phyloP scores from a whole-genome alignment of 495 filamentous ascomycete species.

The Aspergillus kassunensis region DNA sequence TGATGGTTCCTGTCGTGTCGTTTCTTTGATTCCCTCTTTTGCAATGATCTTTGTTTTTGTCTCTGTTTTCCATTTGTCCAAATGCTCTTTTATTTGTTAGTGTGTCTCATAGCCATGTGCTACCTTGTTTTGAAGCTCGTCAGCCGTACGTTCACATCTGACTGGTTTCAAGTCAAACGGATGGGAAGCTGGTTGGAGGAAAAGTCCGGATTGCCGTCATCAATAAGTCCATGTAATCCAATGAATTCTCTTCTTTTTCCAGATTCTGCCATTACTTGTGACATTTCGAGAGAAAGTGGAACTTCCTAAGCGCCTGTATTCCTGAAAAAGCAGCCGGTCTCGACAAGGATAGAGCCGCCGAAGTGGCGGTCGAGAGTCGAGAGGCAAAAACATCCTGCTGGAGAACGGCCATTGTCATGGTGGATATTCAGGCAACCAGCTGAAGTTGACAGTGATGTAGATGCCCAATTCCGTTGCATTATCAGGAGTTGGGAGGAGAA shows the following conservation, averaged over 20 bases:
- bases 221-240: constrained; percentile 17
- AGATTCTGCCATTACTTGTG: constrained; percentile 12
- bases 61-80: constrained; percentile 10
- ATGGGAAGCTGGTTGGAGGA: constrained; percentile 23
- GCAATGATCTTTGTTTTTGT: constrained; percentile 12
- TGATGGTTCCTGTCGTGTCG: constrained; percentile 11
- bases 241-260: constrained; percentile 20
- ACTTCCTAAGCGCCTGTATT: constrained; percentile 37
- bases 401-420: neutral
- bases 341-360: constrained; percentile 14
- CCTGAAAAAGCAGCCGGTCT: constrained; percentile 19
- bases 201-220: constrained; percentile 12
- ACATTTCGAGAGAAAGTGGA: constrained; percentile 24
- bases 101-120: constrained; percentile 32
- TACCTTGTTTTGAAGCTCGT: constrained; percentile 15
- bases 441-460: neutral
- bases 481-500: neutral
- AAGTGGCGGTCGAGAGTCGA: neutral
- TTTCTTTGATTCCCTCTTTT: constrained; percentile 23
- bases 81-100: constrained; percentile 18
- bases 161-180: constrained; percentile 26
- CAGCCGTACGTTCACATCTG: constrained; percentile 29
- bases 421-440: neutral
- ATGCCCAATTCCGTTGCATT: neutral
- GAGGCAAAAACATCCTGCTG: neutral